Percentiles rank a stretch among this genome's conserved stretches.
These are phyloP conservation scores for Phytopythium ostracodes DNA, from an alignment of 352 stramenopile genomes.

Conservation along the genomic window DNA sequence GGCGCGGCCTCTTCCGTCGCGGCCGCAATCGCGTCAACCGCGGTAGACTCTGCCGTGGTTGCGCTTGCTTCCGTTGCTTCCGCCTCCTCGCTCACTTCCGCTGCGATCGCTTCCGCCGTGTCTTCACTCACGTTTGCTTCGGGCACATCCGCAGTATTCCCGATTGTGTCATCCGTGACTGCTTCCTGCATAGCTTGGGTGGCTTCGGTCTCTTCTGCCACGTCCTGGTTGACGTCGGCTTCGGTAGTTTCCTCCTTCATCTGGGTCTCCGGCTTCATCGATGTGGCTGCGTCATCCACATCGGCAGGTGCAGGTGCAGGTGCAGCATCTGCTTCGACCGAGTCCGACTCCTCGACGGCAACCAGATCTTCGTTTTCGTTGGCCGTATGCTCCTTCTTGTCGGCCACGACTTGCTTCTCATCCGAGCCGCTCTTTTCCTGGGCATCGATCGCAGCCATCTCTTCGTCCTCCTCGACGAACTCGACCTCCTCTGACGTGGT, in stretches of 20 bases:
- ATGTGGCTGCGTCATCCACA: no score
- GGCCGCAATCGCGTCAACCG: not conserved
- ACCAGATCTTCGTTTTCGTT: not conserved
- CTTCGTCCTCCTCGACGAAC: not conserved
- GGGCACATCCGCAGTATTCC: not conserved
- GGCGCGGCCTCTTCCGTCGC: not conserved
- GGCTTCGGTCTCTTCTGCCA: not conserved
- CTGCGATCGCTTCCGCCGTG: not conserved
- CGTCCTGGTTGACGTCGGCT: not conserved
- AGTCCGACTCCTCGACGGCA: not conserved
- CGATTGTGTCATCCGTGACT: no score
- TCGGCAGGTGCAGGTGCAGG: no score
- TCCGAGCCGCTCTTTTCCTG: not conserved
- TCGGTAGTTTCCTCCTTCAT: not conserved
- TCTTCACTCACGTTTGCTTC: not conserved
- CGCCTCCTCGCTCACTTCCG: no score
- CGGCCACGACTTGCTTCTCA: not conserved
- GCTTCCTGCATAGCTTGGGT: no score
- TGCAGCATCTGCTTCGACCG: not conserved
- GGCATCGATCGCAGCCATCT: not conserved
- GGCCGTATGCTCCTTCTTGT: not conserved
- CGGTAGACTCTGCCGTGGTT: not conserved
- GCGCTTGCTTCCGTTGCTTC: not conserved
- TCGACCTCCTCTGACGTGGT: conserved; percentile 1
- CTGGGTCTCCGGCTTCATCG: not conserved